Conservation (phyloP, 306 rosid genomes). For the Lupinus albus region DNA sequence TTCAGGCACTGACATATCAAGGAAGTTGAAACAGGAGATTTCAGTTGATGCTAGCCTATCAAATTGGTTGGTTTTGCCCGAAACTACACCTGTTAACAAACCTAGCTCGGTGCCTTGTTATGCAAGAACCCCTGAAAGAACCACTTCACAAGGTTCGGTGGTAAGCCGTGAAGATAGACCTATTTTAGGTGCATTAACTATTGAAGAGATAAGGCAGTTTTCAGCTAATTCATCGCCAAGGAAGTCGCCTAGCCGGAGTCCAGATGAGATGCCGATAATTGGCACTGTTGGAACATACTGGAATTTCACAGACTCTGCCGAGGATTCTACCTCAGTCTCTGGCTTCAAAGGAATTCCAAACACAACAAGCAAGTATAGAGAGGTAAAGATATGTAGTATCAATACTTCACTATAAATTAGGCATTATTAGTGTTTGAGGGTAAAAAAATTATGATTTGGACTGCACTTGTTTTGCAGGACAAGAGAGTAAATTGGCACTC, state of each 20-base stretch:
- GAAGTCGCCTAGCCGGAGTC: constrained; percentile 71
- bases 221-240: constrained; percentile 70
- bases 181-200: constrained; percentile 78
- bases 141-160: constrained; percentile 57
- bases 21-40: constrained; percentile 55
- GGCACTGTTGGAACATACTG: constrained; percentile 84
- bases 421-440: constrained; percentile 27
- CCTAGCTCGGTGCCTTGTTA: constrained; percentile 28
- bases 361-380: constrained; percentile 85
- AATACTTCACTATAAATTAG: constrained; percentile 30
- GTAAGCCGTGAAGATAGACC: constrained; percentile 80
- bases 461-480: constrained; percentile 66
- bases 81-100: constrained; percentile 52
- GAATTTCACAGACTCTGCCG: constrained; percentile 48
- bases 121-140: constrained; percentile 50
- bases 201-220: constrained; percentile 78
- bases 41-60: constrained; percentile 91
- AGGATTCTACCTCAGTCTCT: constrained; percentile 53
- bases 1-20: constrained; percentile 47
- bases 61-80: constrained; percentile 76
- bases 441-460: constrained; percentile 56
- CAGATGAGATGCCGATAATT: constrained; percentile 75
- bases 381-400: constrained; percentile 63
- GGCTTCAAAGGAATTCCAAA: constrained; percentile 86
- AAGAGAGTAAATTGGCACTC: constrained; percentile 78